Evolutionary conservation across 805 yeast genomes (phyloP).

Genomic region (Ogataea glucozyma): DNA sequence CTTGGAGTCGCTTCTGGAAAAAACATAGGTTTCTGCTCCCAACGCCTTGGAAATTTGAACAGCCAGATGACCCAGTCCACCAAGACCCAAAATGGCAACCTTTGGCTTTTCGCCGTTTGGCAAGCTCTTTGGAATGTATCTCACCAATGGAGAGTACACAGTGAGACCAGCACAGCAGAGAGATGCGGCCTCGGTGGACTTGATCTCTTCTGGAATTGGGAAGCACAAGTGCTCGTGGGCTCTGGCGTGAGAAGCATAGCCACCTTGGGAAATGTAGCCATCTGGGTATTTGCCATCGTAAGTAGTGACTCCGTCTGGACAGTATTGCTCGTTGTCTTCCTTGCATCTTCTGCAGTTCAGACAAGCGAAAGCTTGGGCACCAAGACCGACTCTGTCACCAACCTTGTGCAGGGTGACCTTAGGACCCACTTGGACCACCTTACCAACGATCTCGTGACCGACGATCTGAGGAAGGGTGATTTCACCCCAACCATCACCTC

Average conservation of each 20-base stretch:
- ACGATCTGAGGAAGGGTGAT: slow-evolving; percentile 46
- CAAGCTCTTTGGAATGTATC: slow-evolving; percentile 36
- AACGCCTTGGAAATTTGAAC: slow-evolving; percentile 45
- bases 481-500: slow-evolving; percentile 50
- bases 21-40: slow-evolving; percentile 47
- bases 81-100: slow-evolving; percentile 46
- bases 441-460: slow-evolving; percentile 50
- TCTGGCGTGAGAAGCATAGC: slow-evolving; percentile 49
- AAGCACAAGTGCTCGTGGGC: slow-evolving; percentile 48
- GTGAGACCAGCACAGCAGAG: slow-evolving; percentile 55
- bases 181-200: slow-evolving; percentile 46
- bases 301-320: slow-evolving; percentile 42
- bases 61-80: slow-evolving; percentile 51
- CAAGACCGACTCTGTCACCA: slow-evolving; percentile 50
- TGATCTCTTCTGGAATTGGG: slow-evolving; percentile 46
- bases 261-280: slow-evolving; percentile 42
- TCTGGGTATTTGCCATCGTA: slow-evolving; percentile 41
- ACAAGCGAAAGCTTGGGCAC: slow-evolving; percentile 44
- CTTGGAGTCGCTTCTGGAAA: slow-evolving; percentile 43
- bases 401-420: slow-evolving; percentile 38
- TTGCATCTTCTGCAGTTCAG: slow-evolving; percentile 39
- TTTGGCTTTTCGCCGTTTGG: slow-evolving; percentile 36
- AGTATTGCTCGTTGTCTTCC: slow-evolving; percentile 46
- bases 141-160: slow-evolving; percentile 48
- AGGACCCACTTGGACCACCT: slow-evolving; percentile 40